Evolutionary conservation across 2,329 filamentous ascomycete species (phyloP), one percentile per base, ranked within the genome.

Genomic region (Cladosporium sp.): DNA sequence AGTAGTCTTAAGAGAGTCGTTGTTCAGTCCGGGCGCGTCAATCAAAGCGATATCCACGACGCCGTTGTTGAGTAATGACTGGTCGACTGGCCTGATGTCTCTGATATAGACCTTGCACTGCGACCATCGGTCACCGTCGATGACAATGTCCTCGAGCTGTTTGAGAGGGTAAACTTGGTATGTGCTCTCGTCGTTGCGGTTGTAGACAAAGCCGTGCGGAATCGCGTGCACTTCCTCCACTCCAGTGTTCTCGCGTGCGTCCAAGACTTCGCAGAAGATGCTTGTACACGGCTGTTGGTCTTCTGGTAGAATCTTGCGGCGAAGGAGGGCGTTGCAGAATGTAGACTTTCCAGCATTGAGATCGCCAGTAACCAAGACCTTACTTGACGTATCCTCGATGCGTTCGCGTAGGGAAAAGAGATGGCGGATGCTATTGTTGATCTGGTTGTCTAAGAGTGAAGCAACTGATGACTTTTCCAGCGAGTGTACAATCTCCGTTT

Each of bases 11-110:
- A 97, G 88, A 1, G 94, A 98, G 77, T 99, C 94, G 26, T 92
- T 92, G 79, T 99, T 99, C 63, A 99, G 84, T 34, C 95, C 95
- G 1, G 95, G 95, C 0, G 95, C 95, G 78, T 99, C 95, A 71
- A 99, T 99, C 63, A 99, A 85, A 0, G 95, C 93, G 76, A 99
- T 99, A 75, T 99, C 95, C 51, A 99, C 95, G 1, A 98, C 93
- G 12, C 95, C 95, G 72, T 99, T 99, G 81, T 97, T 97, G 65
- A 99, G 87, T 8, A 99, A 82, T 8, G 94, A 98, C 76, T 98
- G 91, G 74, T 98, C 93, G 57, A 97, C 92, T 0, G 89, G 86
- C 65, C 95, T 88, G 36, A 91, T 89, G 76, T 99, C 95, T 79
- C 90, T 93, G 70, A 99, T 89, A 74, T 98, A 99, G 62, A 99